A percentile compares a stretch with the other conserved stretches of the same genome.
Conservation (phyloP, 257 asterid genomes). For the Fraxinus excelsior region DNA sequence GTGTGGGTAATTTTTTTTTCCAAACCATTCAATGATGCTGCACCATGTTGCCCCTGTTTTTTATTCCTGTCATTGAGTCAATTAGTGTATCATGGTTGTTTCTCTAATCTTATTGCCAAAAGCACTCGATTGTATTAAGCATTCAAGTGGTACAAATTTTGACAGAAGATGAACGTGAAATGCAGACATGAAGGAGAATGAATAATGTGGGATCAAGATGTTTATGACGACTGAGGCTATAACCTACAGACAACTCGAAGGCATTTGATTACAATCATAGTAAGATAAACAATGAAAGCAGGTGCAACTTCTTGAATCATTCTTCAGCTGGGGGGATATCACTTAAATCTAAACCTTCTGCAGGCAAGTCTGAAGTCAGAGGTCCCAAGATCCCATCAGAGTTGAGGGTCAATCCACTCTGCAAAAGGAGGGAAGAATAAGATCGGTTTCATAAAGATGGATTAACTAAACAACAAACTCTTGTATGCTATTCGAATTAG, state of each 20-base stretch:
- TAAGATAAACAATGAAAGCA: not conserved
- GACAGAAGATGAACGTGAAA: not conserved
- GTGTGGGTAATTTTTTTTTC: too few species aligned
- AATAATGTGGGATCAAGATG: not conserved
- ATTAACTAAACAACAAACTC: not conserved
- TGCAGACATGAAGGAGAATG: not conserved
- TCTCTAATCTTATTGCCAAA: not conserved
- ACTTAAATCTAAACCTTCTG: constrained; percentile 81
- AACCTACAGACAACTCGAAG: not conserved
- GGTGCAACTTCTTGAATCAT: constrained; percentile 22
- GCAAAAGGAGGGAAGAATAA: constrained; percentile 25
- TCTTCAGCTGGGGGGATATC: constrained; percentile 74
- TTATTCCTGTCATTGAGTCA: too few species aligned
- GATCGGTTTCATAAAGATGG: not conserved
- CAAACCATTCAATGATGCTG: too few species aligned
- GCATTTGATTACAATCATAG: not conserved
- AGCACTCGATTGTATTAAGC: not conserved
- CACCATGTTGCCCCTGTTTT: too few species aligned
- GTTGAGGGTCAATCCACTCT: constrained; percentile 93
- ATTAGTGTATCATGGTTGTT: too few species aligned
- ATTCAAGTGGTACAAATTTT: not conserved
- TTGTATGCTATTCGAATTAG: not conserved
- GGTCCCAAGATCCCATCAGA: constrained; percentile 93
- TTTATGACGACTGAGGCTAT: constrained; percentile 1
- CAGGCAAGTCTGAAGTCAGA: constrained; percentile 74